A percentile compares a stretch with the other conserved stretches of the same genome.
These are phyloP conservation scores for Podaxis pistillaris DNA, from an alignment of 768 basidiomycete species.

Conservation along the genomic window DNA sequence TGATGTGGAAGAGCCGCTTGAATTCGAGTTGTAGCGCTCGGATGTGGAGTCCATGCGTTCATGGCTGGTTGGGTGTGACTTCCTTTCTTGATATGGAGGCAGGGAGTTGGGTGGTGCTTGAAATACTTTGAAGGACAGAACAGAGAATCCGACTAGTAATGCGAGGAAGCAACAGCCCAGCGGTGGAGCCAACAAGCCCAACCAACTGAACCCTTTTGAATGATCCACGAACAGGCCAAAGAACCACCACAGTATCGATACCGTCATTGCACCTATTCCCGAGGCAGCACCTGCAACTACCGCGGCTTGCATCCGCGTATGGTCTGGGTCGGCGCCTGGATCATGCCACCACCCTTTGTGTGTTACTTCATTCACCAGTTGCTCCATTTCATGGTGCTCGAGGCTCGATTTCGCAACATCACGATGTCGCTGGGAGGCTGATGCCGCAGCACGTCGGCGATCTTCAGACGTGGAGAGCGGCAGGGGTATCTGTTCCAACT, in stretches of 20 bases:
- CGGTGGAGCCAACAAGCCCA: slow-evolving; percentile 21
- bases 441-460: background rate
- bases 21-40: background rate
- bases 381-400: slow-evolving; percentile 27
- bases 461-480: slow-evolving; percentile 21
- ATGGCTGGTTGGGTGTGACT: background rate
- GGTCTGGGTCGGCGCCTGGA: slow-evolving; percentile 28
- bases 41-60: no score
- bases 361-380: slow-evolving; percentile 27
- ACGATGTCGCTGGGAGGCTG: background rate
- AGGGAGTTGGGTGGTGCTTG: slow-evolving; percentile 10
- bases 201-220: slow-evolving; percentile 17
- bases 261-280: slow-evolving; percentile 24
- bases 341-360: slow-evolving; percentile 33
- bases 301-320: slow-evolving; percentile 28
- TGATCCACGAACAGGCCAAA: slow-evolving; percentile 21
- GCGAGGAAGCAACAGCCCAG: slow-evolving; percentile 27
- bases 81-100: background rate
- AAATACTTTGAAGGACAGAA: slow-evolving; percentile 21
- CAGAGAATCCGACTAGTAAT: slow-evolving; percentile 26
- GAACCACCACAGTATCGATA: slow-evolving; percentile 23
- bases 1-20: background rate
- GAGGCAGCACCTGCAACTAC: slow-evolving; percentile 29
- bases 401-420: slow-evolving; percentile 17
- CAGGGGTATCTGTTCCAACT: slow-evolving; percentile 35